Conservation (phyloP, 371 early-diverging fungal genomes). For the Funneliformis caledonium region DNA sequence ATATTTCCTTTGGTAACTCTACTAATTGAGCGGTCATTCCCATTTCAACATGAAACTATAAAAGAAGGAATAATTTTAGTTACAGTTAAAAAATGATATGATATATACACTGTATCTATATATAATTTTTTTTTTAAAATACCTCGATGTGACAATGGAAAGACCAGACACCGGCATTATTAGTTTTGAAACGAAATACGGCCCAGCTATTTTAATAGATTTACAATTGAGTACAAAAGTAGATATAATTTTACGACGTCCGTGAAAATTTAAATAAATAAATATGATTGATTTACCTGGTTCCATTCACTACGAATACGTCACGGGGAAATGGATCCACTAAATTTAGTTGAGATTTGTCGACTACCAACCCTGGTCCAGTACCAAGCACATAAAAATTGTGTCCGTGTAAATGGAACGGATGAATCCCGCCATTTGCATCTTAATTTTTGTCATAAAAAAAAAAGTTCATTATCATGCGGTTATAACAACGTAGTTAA, state of each 20-base stretch:
- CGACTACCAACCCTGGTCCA: neutral
- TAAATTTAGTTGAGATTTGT: neutral
- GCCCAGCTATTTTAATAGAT: neutral
- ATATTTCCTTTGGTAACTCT: neutral
- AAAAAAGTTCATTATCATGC: neutral
- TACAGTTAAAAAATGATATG: too few relatives aligned
- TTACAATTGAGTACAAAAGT: neutral
- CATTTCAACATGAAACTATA: conserved; percentile 25
- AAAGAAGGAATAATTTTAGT: neutral
- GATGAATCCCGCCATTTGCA: neutral
- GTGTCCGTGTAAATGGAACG: conserved; percentile 31
- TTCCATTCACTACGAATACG: neutral
- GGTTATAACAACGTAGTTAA: neutral
- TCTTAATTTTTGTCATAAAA: neutral
- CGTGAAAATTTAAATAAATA: too few relatives aligned
- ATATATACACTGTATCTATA: too few relatives aligned
- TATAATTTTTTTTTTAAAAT: too few relatives aligned
- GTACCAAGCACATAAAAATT: neutral
- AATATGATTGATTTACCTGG: neutral
- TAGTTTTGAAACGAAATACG: neutral
- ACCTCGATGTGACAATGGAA: conserved; percentile 25
- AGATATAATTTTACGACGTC: too few relatives aligned
- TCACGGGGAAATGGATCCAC: conserved; percentile 10
- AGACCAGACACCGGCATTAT: conserved; percentile 25
- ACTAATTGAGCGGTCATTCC: neutral